A percentile compares a stretch with the other conserved stretches of the same genome.
phyloP scores from a whole-genome alignment of 2,329 filamentous ascomycete species.

The Pyrenochaeta sp. region DNA sequence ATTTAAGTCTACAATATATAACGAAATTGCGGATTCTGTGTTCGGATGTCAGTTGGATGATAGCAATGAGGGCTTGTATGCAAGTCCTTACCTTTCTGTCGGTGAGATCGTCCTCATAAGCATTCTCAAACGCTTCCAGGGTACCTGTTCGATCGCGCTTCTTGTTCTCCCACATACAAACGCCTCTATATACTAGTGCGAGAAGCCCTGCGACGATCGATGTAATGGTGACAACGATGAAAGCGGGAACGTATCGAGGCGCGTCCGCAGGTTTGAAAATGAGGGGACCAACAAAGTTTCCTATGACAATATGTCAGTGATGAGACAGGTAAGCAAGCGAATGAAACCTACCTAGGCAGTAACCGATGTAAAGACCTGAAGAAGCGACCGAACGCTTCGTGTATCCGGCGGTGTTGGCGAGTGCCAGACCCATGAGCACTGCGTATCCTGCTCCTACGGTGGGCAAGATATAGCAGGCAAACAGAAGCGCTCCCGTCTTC shows the following conservation, averaged over 20 bases:
- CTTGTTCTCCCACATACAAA: constrained; percentile 57
- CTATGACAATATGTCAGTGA: background rate
- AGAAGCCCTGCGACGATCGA: constrained; percentile 46
- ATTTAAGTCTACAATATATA: constrained; percentile 17
- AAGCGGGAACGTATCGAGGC: constrained; percentile 48
- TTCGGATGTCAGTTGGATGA: constrained; percentile 50
- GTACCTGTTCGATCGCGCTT: constrained; percentile 53
- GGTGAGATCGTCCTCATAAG: constrained; percentile 58
- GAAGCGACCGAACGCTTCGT: constrained; percentile 57
- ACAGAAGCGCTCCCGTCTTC: constrained; percentile 55
- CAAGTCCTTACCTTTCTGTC: background rate
- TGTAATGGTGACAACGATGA: constrained; percentile 52
- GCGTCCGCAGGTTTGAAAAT: constrained; percentile 26
- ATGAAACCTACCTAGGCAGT: constrained; percentile 48
- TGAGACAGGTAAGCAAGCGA: background rate
- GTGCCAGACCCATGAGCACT: constrained; percentile 58
- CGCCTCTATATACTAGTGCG: constrained; percentile 54
- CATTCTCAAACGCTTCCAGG: constrained; percentile 60
- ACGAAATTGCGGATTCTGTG: constrained; percentile 27
- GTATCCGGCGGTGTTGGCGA: constrained; percentile 61
- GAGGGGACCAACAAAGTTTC: constrained; percentile 44
- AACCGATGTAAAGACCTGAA: constrained; percentile 59
- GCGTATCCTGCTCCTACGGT: constrained; percentile 57
- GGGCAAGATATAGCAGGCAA: constrained; percentile 58
- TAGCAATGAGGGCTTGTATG: background rate